These are phyloP conservation scores for Lactarius trivialis DNA, from an alignment of 768 basidiomycete species.

Conservation along the genomic window DNA sequence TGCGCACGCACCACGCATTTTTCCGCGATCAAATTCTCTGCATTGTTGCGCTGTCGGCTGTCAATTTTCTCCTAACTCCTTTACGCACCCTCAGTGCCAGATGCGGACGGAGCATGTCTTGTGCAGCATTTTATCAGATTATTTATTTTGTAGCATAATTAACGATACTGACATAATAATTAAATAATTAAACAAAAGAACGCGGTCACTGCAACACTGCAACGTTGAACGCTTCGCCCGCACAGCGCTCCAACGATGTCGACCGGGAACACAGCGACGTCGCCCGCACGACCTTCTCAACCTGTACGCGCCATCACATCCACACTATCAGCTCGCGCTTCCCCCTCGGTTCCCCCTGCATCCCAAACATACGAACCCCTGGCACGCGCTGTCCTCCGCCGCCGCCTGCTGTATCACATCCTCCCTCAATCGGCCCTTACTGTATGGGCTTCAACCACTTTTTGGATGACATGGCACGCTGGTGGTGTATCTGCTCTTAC, in stretches of 20 bases:
- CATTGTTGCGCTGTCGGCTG: too few relatives aligned
- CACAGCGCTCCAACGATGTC: background rate
- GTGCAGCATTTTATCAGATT: too few relatives aligned
- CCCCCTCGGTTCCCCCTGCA: slow-evolving; percentile 52
- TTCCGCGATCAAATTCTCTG: too few relatives aligned
- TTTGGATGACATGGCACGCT: slow-evolving; percentile 41
- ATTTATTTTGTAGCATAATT: too few relatives aligned
- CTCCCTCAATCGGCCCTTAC: slow-evolving; percentile 45
- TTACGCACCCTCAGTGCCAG: too few relatives aligned
- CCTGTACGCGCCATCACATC: slow-evolving; percentile 41
- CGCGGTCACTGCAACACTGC: too few relatives aligned
- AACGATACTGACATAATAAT: background rate
- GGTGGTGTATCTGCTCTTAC: slow-evolving; percentile 34
- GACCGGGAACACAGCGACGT: background rate
- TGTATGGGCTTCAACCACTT: slow-evolving; percentile 38
- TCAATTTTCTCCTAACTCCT: too few relatives aligned
- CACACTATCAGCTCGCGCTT: slow-evolving; percentile 37
- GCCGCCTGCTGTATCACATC: slow-evolving; percentile 50
- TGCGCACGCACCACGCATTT: too few relatives aligned
- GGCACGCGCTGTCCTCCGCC: slow-evolving; percentile 53
- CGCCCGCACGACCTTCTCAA: slow-evolving; percentile 22
- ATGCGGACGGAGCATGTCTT: background rate
- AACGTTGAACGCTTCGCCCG: background rate
- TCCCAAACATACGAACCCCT: slow-evolving; percentile 58
- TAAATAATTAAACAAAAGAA: background rate